Evolutionary conservation across 2,329 filamentous ascomycete species (phyloP), one percentile per base, ranked within the genome.

Genomic region (Fusarium incarnatum): DNA sequence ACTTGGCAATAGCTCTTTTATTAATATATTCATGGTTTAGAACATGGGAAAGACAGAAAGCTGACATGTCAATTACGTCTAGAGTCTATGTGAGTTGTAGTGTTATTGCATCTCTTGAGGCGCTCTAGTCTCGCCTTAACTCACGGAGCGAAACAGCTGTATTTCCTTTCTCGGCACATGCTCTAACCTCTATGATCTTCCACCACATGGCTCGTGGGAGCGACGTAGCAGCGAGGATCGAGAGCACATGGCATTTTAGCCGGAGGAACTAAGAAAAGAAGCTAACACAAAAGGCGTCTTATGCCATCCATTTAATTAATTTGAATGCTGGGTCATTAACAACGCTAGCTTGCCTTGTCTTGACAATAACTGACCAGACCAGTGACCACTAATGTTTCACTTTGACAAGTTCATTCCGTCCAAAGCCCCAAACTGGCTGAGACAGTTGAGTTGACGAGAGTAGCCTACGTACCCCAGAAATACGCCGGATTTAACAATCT

Each of bases 401-500:
- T 41, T 41, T 20, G n/a, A 22, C 18, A 23, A 41, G 18, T 52
- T 25, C n/a, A 11, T 22, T 52, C 49, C 49, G 22, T 41, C 23
- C 32, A 15, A 27, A 27, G n/a, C 16, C 34, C 23, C 49, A 42
- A 52, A 52, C 49, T 52, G 49, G 49, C 23, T 52, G 41, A 32
- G 60, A 52, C 57, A 56, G 27, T 44, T 30, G 34, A 46, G 28
- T 13, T 28, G 28, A 30, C 13, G 23, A 25, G n/a, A 20, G n/a
- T 23, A 50, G 32, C 32, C 48, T 40, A 52, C 18, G 18, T 37
- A 28, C 23, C 55, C 50, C 42, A 60, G 41, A 54, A 48, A 40
- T 67, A 62, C 67, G 67, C 67, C 67, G 25, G 57, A 28, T 53
- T 70, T 40, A 22, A 34, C 42, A 30, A 56, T 41, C 32, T 28